Conservation (phyloP, 208 protist genomes). For the Leptomonas pyrrhocoris region DNA sequence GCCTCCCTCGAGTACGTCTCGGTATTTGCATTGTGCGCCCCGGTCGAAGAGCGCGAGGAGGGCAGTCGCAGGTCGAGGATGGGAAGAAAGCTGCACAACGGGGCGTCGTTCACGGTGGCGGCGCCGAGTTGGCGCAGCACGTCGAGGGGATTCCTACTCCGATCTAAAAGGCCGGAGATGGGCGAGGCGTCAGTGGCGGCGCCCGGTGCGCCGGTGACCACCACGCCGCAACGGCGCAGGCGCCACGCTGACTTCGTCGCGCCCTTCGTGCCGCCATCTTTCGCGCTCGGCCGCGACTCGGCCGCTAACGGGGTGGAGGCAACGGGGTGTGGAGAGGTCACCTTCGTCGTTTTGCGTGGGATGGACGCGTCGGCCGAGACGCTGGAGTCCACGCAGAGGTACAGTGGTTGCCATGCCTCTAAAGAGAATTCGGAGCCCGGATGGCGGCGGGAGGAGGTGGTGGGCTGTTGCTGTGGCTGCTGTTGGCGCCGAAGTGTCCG, state of each 20-base stretch:
- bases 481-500: conserved; percentile 19
- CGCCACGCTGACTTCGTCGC: conserved; percentile 6
- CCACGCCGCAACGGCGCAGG: conserved; percentile 2
- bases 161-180: conserved; percentile 2
- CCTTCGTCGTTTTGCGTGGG: background rate
- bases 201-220: background rate
- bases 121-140: conserved; percentile 35
- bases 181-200: background rate
- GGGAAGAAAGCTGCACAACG: conserved; percentile 32
- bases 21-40: background rate
- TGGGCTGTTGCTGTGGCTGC: background rate
- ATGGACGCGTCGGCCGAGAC: background rate
- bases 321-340: conserved; percentile 4
- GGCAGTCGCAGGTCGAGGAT: conserved; percentile 22
- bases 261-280: background rate
- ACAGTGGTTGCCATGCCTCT: conserved; percentile 20
- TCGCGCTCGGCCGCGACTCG: background rate
- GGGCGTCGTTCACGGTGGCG: conserved; percentile 37
- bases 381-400: background rate
- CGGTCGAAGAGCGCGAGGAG: conserved; percentile 6
- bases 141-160: conserved; percentile 24
- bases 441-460: background rate
- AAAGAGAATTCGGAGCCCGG: background rate
- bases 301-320: background rate
- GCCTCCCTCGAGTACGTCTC: background rate